Conservation (phyloP, 163 green algal genomes). For the Prototheca stagnorum region DNA sequence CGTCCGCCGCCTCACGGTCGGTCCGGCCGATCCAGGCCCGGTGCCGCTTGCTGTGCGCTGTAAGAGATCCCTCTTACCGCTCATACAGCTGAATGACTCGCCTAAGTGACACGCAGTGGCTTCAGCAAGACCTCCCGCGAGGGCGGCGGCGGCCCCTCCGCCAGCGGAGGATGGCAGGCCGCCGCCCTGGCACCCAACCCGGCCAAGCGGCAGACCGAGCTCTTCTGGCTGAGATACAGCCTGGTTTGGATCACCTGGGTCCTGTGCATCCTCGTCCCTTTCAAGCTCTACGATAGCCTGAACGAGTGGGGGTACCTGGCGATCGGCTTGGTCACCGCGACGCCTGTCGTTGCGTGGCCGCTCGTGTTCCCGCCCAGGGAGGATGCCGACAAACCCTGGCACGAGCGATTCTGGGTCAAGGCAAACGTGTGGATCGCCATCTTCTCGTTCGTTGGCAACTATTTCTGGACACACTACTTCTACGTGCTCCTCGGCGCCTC, state of each 20-base stretch:
- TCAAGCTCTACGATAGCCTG: constrained; percentile 80
- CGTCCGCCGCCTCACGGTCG: too few species aligned
- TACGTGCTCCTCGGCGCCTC: constrained; percentile 82
- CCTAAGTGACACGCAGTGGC: too few species aligned
- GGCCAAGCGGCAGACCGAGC: constrained; percentile 76
- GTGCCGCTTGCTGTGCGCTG: too few species aligned
- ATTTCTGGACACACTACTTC: constrained; percentile 99
- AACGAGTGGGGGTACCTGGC: constrained; percentile 66
- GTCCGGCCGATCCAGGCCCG: too few species aligned
- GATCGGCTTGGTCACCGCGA: constrained; percentile 48
- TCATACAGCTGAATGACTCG: too few species aligned
- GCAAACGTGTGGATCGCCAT: constrained; percentile 94
- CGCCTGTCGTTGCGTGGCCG: constrained; percentile 65
- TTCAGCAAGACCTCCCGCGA: too few species aligned
- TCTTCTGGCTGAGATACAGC: constrained; percentile 84
- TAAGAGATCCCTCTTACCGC: too few species aligned
- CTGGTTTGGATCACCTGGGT: constrained; percentile 83
- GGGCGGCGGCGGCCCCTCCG: too few species aligned
- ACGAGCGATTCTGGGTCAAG: constrained; percentile 75
- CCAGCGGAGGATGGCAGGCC: too few species aligned
- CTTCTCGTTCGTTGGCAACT: constrained; percentile 96
- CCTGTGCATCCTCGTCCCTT: constrained; percentile 75
- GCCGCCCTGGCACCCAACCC: too few species aligned
- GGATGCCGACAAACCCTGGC: constrained; percentile 50
- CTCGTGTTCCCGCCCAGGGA: constrained; percentile 39